Base-by-base conservation (phyloP, 108 stramenopile genomes). In the Cyclostephanos tholiformis region DNA sequence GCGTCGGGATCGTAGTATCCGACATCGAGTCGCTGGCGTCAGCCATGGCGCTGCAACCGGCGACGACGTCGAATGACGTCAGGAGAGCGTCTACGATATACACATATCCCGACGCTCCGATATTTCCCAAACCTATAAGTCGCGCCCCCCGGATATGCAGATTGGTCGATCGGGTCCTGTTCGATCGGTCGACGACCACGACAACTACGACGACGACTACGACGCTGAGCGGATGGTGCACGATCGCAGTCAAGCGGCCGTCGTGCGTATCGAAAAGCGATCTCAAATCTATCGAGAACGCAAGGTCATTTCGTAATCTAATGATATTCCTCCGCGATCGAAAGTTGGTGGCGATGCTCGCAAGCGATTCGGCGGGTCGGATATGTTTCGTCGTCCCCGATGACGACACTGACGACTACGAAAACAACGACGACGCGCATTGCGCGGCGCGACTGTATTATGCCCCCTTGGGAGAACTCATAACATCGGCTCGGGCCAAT, bases 61-160 rank as follows among this genome's bases (percentile, higher is more conserved):
- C 72, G 23, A 38, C 62, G 9, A 23, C 55, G 25, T 23, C 63
- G 7, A 48, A 56, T 13, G 50, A 32, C 63, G 36, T 60, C 38
- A 46, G 20, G 35, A 60, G 13, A 60, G 36, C 85, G 16, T 51
- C 82, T 25, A 77, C 82, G n/a, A 65, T 91, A 2, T 93, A 93
- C 63, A 85, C 89, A 0, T 93, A 88, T 71, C 44, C 64, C 5
- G 92, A 91, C 61, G 90, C 86, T 0, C 92, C 92, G 9, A 65
- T 81, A 25, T 11, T 19, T 46, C 90, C 88, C 11, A 84, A 69
- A 6, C 90, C 88, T 19, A 57, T 94, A 1, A 85, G 85, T 75
- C 79, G 79, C 8, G 67, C 69, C 30, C 76, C 74, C 10, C 71
- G 76, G 12, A 63, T 84, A 9, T 68, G 67, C 20, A 39, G 26